phyloP scores from a whole-genome alignment of 768 basidiomycete genomes.

The Calocybe gangraenosa region DNA sequence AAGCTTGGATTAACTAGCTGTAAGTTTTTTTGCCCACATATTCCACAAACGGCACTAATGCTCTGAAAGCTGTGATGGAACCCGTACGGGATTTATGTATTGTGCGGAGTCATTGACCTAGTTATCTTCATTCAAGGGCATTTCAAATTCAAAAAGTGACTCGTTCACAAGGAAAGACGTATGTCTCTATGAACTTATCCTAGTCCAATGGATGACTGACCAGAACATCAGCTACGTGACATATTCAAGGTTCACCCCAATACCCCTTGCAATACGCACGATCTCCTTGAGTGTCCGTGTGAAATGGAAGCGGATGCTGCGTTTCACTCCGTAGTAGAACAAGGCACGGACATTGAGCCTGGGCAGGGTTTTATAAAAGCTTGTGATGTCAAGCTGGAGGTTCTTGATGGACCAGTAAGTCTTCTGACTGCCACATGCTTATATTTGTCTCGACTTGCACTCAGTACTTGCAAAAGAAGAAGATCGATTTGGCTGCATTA shows the following conservation, averaged over 20 bases:
- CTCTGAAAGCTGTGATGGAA: constrained; percentile 62
- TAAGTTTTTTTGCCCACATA: constrained; percentile 30
- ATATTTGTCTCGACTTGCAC: background rate
- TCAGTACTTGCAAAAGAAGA: constrained; percentile 68
- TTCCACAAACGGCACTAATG: background rate
- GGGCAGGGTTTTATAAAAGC: constrained; percentile 60
- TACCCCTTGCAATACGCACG: constrained; percentile 89
- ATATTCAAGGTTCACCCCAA: constrained; percentile 84
- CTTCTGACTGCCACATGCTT: background rate
- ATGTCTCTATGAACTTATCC: constrained; percentile 19
- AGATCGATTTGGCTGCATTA: constrained; percentile 63
- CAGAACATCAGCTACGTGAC: constrained; percentile 65
- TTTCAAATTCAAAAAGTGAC: constrained; percentile 60
- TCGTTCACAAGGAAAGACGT: constrained; percentile 88
- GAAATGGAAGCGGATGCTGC: constrained; percentile 28
- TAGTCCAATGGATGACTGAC: constrained; percentile 1
- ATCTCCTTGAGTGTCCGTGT: constrained; percentile 81
- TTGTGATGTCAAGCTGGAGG: constrained; percentile 50
- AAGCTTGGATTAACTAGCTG: constrained; percentile 89
- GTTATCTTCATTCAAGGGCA: constrained; percentile 23
- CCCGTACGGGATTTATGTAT: constrained; percentile 33
- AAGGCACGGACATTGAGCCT: constrained; percentile 20
- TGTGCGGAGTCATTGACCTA: background rate
- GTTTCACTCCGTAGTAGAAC: constrained; percentile 19
- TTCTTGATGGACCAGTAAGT: constrained; percentile 48